phyloP scores from a whole-genome alignment of 176 grass and related monocot genomes.

The Bolboschoenus planiculmis region DNA sequence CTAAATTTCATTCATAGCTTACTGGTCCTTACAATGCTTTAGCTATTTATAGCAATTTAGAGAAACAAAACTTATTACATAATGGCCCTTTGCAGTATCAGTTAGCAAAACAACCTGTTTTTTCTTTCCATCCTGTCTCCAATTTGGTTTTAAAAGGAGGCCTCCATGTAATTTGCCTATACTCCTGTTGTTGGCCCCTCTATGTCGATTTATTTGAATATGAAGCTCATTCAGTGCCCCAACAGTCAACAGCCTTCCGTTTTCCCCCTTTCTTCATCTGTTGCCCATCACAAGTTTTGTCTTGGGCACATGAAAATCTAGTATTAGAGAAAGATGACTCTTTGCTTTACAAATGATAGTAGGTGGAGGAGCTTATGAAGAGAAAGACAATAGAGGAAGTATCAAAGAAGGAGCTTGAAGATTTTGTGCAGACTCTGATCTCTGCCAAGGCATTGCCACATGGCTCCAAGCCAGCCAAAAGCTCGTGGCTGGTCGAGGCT shows the following conservation, averaged over 20 bases:
- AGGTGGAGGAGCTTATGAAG: slow-evolving; percentile 87
- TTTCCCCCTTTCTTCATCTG: not conserved
- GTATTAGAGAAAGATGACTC: not conserved
- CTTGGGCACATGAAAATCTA: not conserved
- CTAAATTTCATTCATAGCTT: not conserved
- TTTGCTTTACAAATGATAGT: slow-evolving; percentile 37
- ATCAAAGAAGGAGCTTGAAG: slow-evolving; percentile 76
- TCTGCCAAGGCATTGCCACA: slow-evolving; percentile 61
- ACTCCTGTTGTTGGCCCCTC: not conserved
- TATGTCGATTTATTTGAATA: not conserved
- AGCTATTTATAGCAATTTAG: not conserved
- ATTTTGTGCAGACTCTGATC: slow-evolving; percentile 73
- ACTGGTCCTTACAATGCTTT: not conserved
- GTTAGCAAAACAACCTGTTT: not conserved
- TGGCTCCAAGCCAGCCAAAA: slow-evolving; percentile 61
- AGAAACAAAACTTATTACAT: not conserved
- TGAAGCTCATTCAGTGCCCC: not conserved
- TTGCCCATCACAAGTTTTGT: not conserved
- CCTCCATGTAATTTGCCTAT: not conserved
- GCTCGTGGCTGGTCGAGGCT: slow-evolving; percentile 66
- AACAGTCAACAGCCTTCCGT: not conserved
- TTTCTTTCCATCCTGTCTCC: not conserved
- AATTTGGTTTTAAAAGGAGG: not conserved
- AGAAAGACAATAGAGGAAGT: slow-evolving; percentile 66
- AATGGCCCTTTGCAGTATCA: not conserved